These are phyloP conservation scores for Bisporella sp. DNA, from an alignment of 2,329 filamentous ascomycete species.

Conservation along the genomic window DNA sequence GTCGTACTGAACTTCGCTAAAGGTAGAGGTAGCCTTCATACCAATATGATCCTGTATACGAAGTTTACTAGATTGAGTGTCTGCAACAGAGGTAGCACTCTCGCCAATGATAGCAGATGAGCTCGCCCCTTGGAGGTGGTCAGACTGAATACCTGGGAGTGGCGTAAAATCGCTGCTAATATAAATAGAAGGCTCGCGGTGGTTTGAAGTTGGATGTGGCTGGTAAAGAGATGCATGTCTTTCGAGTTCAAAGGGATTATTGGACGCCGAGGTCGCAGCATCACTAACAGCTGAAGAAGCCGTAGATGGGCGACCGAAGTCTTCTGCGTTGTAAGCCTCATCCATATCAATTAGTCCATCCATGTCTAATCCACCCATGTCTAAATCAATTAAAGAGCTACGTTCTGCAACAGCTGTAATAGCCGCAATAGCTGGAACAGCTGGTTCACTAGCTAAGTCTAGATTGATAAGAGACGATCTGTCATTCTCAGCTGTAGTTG, in stretches of 20 bases:
- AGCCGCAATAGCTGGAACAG: too few relatives aligned
- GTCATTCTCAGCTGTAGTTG: too few relatives aligned
- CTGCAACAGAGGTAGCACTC: slow-evolving; percentile 17
- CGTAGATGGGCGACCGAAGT: slow-evolving; percentile 21
- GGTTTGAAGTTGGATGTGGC: slow-evolving; percentile 22
- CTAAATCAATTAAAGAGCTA: slow-evolving; percentile 42
- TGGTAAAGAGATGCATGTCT: slow-evolving; percentile 52
- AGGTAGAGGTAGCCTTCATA: too few relatives aligned
- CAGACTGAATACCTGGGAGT: too few relatives aligned
- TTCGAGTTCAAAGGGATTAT: slow-evolving; percentile 47
- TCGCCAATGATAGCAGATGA: slow-evolving; percentile 1
- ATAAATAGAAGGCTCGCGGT: slow-evolving; percentile 39
- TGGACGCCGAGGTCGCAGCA: too few relatives aligned
- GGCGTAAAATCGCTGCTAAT: slow-evolving; percentile 31
- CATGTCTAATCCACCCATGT: slow-evolving; percentile 45
- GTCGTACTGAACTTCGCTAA: too few relatives aligned
- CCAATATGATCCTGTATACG: slow-evolving; percentile 12
- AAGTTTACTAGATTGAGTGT: slow-evolving; percentile 24
- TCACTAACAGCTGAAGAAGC: slow-evolving; percentile 13
- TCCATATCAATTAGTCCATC: neutral
- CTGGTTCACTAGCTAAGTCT: too few relatives aligned
- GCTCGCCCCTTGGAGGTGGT: too few relatives aligned
- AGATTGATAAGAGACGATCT: too few relatives aligned
- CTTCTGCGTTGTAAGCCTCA: slow-evolving; percentile 5
- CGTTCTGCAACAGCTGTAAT: too few relatives aligned